Base-by-base conservation (phyloP, 1,284 basidiomycete genomes). In the Megacollybia platyphylla region DNA sequence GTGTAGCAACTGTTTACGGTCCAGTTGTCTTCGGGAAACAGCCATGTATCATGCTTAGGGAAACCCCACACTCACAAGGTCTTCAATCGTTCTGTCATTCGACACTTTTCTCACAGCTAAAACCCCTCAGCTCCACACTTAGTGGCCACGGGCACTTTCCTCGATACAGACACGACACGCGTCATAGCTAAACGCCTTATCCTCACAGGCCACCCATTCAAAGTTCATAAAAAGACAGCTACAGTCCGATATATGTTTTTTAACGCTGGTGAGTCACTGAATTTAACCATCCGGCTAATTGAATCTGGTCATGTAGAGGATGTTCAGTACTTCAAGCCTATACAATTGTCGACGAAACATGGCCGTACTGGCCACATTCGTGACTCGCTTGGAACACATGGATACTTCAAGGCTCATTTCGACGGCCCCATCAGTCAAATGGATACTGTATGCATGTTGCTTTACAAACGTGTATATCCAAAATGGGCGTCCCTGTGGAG, bases 181-280 rank as follows among this genome's bases (percentile, higher is more conserved):
- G 76, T 97, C 59, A 76, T 94, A 48, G 83, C 90, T 39, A 98
- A 99, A 62, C 80, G 93, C 15, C 79, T 96, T 58, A 72, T 97
- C 46, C 72, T 99, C 24, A 92, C 92, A 1, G 94, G 94, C 0
- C 92, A 97, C 60, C 94, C 94, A 0, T 91, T 90, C 79, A 96
- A 94, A 58, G 83, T 97, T 4, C 94, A 98, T 70, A 93, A 93
- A 59, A 94, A 92, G 70, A 94, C 89, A 1, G 93, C 92, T 0
- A 98, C 94, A 4, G 84, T 98, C 52, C 82, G 94, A 39, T 98
- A 97, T 69, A 92, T 99, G 90, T 97, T 98, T 67, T 97, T 98
- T 73, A 87, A 94, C 60, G 51, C 81, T 11, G 80, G 82, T 85
- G 51, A 35, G 46, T 41, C 27, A 13, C 8, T 32, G 24, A 10